These are phyloP conservation scores for Nemania bipapillata DNA, from an alignment of 2,329 filamentous ascomycete genomes.

Conservation along the genomic window DNA sequence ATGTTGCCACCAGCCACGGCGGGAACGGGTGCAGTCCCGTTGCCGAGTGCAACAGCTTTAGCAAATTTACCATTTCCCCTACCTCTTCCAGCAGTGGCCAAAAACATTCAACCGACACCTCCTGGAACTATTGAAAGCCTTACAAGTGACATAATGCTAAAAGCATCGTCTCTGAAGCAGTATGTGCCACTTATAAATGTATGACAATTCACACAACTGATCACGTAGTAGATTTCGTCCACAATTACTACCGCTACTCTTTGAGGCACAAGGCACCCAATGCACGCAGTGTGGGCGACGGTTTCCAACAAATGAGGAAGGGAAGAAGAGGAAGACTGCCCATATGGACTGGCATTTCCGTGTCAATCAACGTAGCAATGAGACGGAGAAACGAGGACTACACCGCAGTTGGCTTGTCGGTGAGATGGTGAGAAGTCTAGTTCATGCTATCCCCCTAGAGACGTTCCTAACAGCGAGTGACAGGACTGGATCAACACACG, in stretches of 20 bases:
- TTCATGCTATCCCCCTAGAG: not conserved
- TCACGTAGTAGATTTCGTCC: constrained; percentile 70
- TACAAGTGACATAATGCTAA: constrained; percentile 68
- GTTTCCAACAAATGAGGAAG: constrained; percentile 80
- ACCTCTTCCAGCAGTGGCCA: constrained; percentile 51
- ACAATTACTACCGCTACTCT: constrained; percentile 77
- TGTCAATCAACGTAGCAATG: constrained; percentile 87
- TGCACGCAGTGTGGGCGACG: constrained; percentile 92
- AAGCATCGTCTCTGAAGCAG: constrained; percentile 77
- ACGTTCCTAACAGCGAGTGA: constrained; percentile 45
- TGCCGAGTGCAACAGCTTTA: constrained; percentile 55
- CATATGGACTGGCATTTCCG: constrained; percentile 99
- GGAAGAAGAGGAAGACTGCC: constrained; percentile 84
- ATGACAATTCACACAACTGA: constrained; percentile 36
- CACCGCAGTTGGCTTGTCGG: constrained; percentile 96
- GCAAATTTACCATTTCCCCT: constrained; percentile 50
- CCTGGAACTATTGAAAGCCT: constrained; percentile 50
- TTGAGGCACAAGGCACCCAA: constrained; percentile 83
- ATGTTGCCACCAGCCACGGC: constrained; percentile 63
- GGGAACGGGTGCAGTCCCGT: constrained; percentile 48
- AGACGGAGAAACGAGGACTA: constrained; percentile 85
- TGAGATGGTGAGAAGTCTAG: constrained; percentile 71
- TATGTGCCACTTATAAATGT: constrained; percentile 56
- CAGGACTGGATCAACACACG: constrained; percentile 90
- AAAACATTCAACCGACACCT: constrained; percentile 47